Base-by-base conservation (phyloP, 148 eudicot genomes). In the Bassia scoparia region DNA sequence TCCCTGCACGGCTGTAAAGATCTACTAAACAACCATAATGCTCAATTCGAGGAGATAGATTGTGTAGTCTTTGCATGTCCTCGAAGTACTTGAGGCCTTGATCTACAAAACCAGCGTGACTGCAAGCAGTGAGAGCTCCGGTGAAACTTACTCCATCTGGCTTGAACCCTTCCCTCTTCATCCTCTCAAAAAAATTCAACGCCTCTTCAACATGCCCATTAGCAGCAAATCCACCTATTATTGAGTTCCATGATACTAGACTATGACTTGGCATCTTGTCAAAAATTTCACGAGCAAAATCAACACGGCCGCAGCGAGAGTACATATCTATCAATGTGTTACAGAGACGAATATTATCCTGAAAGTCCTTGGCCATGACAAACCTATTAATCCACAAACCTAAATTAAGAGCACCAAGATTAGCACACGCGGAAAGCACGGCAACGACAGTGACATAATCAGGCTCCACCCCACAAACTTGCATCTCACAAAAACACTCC, bases 1-100 rank as follows among this genome's bases (percentile, higher is more conserved):
- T 75, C 72, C 90, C 88, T 27, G 90, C 85, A 10, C 93, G 88
- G 38, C 93, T 81, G 54, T 83, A 81, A 2, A 89, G 76, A 78
- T 89, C 93, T 9, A 86, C 90, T 60, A 88, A 24, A 65, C 92
- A 88, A 26, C 93, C 93, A 64, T 86, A 89, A 68, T 89, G 93
- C 67, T 89, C 93, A 20, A 86, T 86, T 49, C 87, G 71, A 24
- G 89, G 88, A 29, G 67, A 67, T 52, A 89, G 53, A 5, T 73
- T 79, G 70, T 86, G 67, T n/a, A 76, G 77, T 44, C 72, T 68
- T 63, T 75, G 70, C 93, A 89, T 89, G 18, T 68, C 72, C 3
- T 81, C 66, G 35, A 86, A 85, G 48, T 81, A 74, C 21, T 72
- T 55, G 14, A 83, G 74, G 37, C 93, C 93, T 63, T 78, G 77